These are phyloP conservation scores for Aspergillus tubingensis DNA, from an alignment of 2,329 filamentous ascomycete species.

Conservation along the genomic window DNA sequence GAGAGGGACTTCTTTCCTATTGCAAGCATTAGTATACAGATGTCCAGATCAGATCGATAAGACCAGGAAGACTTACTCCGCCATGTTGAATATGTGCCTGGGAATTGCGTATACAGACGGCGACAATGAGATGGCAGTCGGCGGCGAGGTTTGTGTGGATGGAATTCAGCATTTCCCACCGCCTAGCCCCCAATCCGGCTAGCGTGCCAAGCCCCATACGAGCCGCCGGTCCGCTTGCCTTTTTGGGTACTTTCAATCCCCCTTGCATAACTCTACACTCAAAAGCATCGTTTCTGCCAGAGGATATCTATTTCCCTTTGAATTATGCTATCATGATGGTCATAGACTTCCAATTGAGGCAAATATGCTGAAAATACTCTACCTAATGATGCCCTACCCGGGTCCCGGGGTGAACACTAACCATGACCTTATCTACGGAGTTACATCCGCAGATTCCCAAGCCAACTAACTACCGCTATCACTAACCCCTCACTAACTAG, in stretches of 20 bases:
- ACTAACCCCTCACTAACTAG: too few relatives aligned
- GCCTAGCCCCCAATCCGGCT: conserved; percentile 25
- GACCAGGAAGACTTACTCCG: conserved; percentile 27
- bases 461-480: too few relatives aligned
- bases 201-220: conserved; percentile 29
- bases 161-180: conserved; percentile 33
- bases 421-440: too few relatives aligned
- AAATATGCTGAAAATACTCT: too few relatives aligned
- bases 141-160: conserved; percentile 36
- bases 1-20: conserved; percentile 69
- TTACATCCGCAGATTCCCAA: too few relatives aligned
- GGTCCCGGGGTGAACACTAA: too few relatives aligned
- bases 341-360: too few relatives aligned
- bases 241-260: not conserved
- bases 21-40: conserved; percentile 21
- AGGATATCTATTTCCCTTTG: too few relatives aligned
- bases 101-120: conserved; percentile 21
- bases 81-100: conserved; percentile 32
- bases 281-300: too few relatives aligned
- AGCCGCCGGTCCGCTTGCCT: not conserved
- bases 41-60: not conserved
- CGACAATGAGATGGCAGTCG: conserved; percentile 20
- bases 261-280: too few relatives aligned
- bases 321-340: too few relatives aligned
- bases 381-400: too few relatives aligned